Evolutionary conservation across 208 protist genomes (phyloP).

Genomic region (Leishmania braziliensis): DNA sequence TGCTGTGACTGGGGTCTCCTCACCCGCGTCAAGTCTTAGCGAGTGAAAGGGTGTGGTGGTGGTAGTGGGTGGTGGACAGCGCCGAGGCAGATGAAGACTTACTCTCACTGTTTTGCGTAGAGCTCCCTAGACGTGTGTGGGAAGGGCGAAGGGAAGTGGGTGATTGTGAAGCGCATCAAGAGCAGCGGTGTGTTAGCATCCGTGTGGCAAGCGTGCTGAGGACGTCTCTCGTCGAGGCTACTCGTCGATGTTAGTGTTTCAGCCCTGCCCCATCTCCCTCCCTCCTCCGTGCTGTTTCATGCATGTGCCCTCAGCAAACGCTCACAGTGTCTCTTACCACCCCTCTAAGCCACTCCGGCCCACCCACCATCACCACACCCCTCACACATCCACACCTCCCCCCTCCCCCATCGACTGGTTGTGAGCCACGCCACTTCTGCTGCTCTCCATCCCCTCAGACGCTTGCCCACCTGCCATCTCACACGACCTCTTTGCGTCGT

Average conservation of each 20-base stretch:
- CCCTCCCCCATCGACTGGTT: background rate
- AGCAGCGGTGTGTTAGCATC: background rate
- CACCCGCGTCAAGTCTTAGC: conserved; percentile 8
- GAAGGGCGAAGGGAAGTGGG: background rate
- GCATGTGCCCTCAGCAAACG: background rate
- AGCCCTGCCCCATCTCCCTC: background rate
- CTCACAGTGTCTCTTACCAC: background rate
- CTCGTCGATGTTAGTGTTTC: background rate
- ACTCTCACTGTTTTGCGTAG: background rate
- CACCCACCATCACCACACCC: too few species aligned
- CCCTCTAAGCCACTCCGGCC: background rate
- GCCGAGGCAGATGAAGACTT: background rate
- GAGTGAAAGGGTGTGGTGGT: background rate
- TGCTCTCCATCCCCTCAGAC: background rate
- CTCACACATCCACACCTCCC: too few species aligned
- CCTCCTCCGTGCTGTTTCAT: background rate
- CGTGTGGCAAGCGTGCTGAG: background rate
- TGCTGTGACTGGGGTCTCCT: background rate
- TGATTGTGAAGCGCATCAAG: background rate
- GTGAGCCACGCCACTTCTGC: background rate
- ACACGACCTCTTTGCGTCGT: background rate
- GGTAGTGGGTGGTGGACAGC: background rate
- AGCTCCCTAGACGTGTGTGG: background rate
- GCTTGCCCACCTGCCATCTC: background rate
- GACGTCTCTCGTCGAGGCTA: background rate